Evolutionary conservation across 2,329 filamentous ascomycete species (phyloP).

Genomic region (Stagonosporopsis cucurbitacearum): DNA sequence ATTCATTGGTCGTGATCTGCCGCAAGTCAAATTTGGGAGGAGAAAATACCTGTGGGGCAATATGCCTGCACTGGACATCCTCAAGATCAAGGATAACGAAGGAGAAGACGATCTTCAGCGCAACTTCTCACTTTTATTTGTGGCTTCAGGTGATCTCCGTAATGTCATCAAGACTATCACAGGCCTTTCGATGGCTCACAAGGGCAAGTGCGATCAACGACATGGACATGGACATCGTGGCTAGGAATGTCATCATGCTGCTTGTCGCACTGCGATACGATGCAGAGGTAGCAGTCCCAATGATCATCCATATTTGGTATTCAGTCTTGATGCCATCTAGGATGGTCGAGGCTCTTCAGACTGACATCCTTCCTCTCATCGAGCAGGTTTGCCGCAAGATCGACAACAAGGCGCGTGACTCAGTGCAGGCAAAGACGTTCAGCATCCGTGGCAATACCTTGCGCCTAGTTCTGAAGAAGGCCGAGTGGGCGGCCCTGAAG

Average conservation of each 20-base stretch:
- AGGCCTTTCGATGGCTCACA: constrained; percentile 41
- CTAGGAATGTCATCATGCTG: constrained; percentile 51
- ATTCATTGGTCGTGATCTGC: neutral
- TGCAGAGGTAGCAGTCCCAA: constrained; percentile 30
- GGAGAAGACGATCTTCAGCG: constrained; percentile 35
- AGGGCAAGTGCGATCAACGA: constrained; percentile 50
- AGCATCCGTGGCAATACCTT: neutral
- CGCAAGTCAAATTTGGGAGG: neutral
- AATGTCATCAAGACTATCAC: constrained; percentile 53
- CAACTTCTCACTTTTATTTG: constrained; percentile 46
- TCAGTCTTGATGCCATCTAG: constrained; percentile 46
- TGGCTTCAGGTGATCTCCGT: constrained; percentile 54
- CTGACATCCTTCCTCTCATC: constrained; percentile 40
- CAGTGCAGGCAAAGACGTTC: neutral
- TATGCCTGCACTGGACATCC: constrained; percentile 50
- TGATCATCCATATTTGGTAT: constrained; percentile 57
- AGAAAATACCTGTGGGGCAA: constrained; percentile 50
- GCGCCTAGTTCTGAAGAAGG: neutral
- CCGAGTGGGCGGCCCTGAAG: neutral
- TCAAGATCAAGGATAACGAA: constrained; percentile 38
- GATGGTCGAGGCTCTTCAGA: constrained; percentile 31
- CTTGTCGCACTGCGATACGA: constrained; percentile 41
- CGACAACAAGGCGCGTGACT: constrained; percentile 25
- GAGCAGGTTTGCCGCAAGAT: constrained; percentile 46
- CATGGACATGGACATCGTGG: constrained; percentile 47